Conservation (phyloP, 2,329 filamentous ascomycete species). For the Emergomyces orientalis region DNA sequence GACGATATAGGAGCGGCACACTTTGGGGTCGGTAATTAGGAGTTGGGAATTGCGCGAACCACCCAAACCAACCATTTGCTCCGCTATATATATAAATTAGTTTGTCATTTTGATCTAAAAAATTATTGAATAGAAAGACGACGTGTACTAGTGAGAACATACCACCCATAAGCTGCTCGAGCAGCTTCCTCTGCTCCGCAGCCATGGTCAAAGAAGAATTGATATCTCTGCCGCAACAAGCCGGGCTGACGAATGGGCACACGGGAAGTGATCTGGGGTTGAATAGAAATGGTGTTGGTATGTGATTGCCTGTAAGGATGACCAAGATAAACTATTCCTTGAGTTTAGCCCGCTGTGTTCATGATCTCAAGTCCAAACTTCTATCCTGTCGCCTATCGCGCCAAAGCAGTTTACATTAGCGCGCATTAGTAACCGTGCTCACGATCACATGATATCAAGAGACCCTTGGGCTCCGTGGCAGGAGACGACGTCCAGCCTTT, state of each 20-base stretch:
- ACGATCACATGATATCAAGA: not conserved
- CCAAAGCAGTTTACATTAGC: not conserved
- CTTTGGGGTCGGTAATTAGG: constrained; percentile 81
- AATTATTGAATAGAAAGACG: constrained; percentile 2
- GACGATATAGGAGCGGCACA: constrained; percentile 87
- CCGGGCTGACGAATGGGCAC: not conserved
- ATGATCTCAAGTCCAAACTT: too few relatives aligned
- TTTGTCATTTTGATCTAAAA: not conserved
- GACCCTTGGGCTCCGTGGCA: too few relatives aligned
- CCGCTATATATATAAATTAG: constrained; percentile 28
- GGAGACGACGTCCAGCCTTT: too few relatives aligned
- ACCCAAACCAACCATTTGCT: constrained; percentile 69
- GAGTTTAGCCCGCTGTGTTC: not conserved
- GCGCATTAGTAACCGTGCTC: not conserved
- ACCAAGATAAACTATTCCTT: not conserved
- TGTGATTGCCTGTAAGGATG: not conserved
- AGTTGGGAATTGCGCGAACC: constrained; percentile 69
- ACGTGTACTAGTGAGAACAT: constrained; percentile 13
- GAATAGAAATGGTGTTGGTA: not conserved
- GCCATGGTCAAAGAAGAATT: constrained; percentile 52
- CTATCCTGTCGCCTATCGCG: constrained; percentile 3
- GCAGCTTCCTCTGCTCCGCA: constrained; percentile 94
- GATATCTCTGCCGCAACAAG: not conserved
- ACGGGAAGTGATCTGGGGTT: not conserved
- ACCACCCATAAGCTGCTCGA: constrained; percentile 77